A percentile compares a stretch with the other conserved stretches of the same genome.
These are phyloP conservation scores for Ziziphus jujuba DNA, from an alignment of 306 rosid genomes.

Conservation along the genomic window DNA sequence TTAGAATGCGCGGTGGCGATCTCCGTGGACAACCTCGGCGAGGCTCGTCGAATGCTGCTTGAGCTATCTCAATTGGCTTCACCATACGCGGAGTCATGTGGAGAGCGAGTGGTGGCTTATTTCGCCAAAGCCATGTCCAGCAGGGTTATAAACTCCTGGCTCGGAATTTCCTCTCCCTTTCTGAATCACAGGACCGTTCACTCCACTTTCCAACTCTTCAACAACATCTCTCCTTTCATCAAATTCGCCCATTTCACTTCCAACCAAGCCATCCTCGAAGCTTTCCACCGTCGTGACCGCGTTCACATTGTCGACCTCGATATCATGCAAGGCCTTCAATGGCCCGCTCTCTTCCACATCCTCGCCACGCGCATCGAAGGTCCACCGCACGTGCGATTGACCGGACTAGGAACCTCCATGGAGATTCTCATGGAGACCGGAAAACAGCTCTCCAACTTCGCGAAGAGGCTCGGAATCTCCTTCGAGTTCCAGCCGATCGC, in stretches of 20 bases:
- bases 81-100: slow-evolving; percentile 73
- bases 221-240: slow-evolving; percentile 73
- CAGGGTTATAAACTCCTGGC: slow-evolving; percentile 68
- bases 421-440: slow-evolving; percentile 72
- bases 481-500: slow-evolving; percentile 64
- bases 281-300: slow-evolving; percentile 44
- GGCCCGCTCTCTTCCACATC: slow-evolving; percentile 87
- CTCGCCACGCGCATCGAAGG: slow-evolving; percentile 70
- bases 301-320: slow-evolving; percentile 82
- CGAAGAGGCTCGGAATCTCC: slow-evolving; percentile 61
- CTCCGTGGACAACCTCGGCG: slow-evolving; percentile 67
- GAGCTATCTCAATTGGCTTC: slow-evolving; percentile 73
- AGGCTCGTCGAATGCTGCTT: slow-evolving; percentile 65
- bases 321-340: slow-evolving; percentile 89
- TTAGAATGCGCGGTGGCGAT: slow-evolving; percentile 83
- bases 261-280: slow-evolving; percentile 84
- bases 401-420: slow-evolving; percentile 64
- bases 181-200: slow-evolving; percentile 51
- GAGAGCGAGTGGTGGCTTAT: slow-evolving; percentile 76
- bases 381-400: slow-evolving; percentile 54
- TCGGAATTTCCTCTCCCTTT: slow-evolving; percentile 62
- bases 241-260: slow-evolving; percentile 88
- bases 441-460: slow-evolving; percentile 56
- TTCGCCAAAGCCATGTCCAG: slow-evolving; percentile 76
- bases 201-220: slow-evolving; percentile 66